Evolutionary conservation across 805 yeast species (phyloP), one percentile per base, ranked within the genome.

Genomic region (Starmera pachycereana): DNA sequence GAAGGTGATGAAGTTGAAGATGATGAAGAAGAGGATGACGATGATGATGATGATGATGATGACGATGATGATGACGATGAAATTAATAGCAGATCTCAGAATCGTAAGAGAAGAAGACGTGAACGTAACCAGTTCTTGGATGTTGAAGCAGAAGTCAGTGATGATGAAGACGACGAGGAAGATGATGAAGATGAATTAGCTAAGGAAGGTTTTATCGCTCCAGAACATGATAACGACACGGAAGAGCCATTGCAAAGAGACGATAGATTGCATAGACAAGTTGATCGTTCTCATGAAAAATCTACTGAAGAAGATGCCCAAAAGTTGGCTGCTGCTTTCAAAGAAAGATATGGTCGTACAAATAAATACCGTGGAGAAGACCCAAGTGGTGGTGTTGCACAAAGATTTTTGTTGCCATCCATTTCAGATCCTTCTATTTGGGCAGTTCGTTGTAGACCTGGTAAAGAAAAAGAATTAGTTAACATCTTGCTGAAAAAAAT

Each of bases 101-200:
- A 68, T 53, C 48, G 65, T 57, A 60, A 66, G 60, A 58, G 71
- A 57, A 58, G 63, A 53, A 67, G 72, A 44, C 67, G 60, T 42
- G 68, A 64, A 37, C 70, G 84, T 44, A 90, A 90, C 61, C 89
- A 83, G 69, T 92, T 88, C 61, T 72, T 88, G 61, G 97, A 88
- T 81, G 90, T 89, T 39, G 96, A 89, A 68, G 97, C 96, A 44
- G 96, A 88, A 60, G 97, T 88, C 43, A 95, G 88, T 60, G 96
- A 88, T 42, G 96, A 89, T 49, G 97, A 88, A 42, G 97, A 88
- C 51, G 88, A 86, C 46, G 97, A 89, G 45, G 97, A 88, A 37
- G 97, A 90, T 46, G 97, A 82, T 50, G 85, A 78, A 50, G 89
- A 94, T n/a, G 97, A 84, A 46, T 65, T 85, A 28, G 76, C 82